A percentile compares a stretch with the other conserved stretches of the same genome.
Conservation (phyloP, 441 rosid genomes). For the Metrosideros polymorpha region DNA sequence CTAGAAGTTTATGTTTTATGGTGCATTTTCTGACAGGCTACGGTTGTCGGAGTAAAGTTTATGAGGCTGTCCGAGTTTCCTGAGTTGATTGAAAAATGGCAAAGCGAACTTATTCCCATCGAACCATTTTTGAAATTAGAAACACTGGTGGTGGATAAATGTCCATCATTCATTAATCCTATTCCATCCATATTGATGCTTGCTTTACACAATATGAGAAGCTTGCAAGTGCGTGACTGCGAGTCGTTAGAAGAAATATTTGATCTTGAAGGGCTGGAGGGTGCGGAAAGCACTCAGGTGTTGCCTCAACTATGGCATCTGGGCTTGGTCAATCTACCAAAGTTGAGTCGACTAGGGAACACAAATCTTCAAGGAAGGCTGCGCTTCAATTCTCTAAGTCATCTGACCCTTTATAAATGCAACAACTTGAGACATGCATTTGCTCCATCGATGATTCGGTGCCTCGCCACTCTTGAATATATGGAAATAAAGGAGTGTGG, state of each 20-base stretch:
- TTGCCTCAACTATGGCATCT: rapidly evolving
- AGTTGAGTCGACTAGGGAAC: neutral
- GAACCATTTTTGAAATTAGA: no score
- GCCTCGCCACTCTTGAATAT: neutral
- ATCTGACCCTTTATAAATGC: neutral
- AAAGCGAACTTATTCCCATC: no score
- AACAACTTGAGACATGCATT: neutral
- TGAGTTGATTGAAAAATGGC: neutral
- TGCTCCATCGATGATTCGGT: neutral
- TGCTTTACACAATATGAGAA: neutral
- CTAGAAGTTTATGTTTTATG: neutral
- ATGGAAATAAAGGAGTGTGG: neutral
- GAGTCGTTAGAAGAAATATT: neutral
- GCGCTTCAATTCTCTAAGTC: neutral
- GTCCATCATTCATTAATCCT: no score
- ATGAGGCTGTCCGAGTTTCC: neutral
- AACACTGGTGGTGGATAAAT: no score
- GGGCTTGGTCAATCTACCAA: neutral
- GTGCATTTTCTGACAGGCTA: neutral
- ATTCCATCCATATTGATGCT: no score
- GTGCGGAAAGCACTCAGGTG: neutral
- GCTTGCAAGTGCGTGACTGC: neutral
- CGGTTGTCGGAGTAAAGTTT: no score
- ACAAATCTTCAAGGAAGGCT: neutral
- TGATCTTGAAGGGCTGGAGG: neutral